Base-by-base conservation (phyloP, 805 yeast genomes). In the Ogataea parapolymorpha region DNA sequence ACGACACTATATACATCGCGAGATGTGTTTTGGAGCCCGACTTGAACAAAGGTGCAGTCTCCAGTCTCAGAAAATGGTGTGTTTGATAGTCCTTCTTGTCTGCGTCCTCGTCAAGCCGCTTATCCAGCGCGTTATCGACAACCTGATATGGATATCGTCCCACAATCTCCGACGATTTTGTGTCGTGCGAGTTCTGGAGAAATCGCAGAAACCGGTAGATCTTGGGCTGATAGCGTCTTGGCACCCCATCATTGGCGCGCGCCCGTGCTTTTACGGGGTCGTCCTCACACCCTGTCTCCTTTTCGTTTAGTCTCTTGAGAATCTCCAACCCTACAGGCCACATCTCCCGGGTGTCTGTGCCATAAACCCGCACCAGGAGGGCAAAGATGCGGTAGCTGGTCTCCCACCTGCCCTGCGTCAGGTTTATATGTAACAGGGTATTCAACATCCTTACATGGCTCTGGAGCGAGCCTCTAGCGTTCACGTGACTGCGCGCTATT, bases 311-410 rank as follows among this genome's bases (percentile, higher is more conserved):
- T 17, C 55, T 41, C 24, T 54, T 52, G 16, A 82, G 53, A 5
- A 82, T 75, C 44, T 77, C 81, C 5, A 78, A 58, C 0, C 85
- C 89, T 1, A 81, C 26, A 0, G 83, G 75, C 90, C 90, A 84
- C 9, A 82, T 54, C 3, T 72, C 61, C 39, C 79, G 63, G 5
- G 81, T 55, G 54, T 83, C 86, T 9, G 76, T 67, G 1, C 58
- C 57, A 1, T 74, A 74, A 1, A 74, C 50, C 37, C 82, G 57
- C 3, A 79, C 55, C 16, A 84, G 55, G 2, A 77, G 39, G 8
- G 76, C 57, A 48, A 79, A 78, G 6, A 77, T 61, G 39, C 68
- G 68, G 50, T 76, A 79, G 0, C 85, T 84, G 12, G 66, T 32
- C 5, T 56, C 50, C 88, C 88, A 84, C 7, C 79, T 70, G 23